Conservation (phyloP, 208 protist species). For the Leishmania guyanensis region DNA sequence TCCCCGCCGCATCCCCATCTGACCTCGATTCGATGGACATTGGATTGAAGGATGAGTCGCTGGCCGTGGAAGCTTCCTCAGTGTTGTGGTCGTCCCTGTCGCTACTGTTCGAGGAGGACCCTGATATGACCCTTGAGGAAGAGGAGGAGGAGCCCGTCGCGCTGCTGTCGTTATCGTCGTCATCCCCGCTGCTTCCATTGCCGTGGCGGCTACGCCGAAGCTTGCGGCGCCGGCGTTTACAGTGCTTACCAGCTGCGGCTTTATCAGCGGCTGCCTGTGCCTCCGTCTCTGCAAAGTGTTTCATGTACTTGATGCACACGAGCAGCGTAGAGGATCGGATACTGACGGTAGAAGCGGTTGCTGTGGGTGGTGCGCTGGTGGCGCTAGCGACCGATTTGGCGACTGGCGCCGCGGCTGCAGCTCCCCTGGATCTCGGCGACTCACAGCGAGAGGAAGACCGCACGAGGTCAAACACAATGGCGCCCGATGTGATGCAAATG, state of each 20-base stretch:
- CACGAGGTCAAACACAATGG: constrained; percentile 28
- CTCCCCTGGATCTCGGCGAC: neutral
- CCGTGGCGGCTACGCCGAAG: constrained; percentile 3
- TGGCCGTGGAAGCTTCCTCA: constrained; percentile 5
- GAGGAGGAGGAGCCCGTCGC: constrained; percentile 1
- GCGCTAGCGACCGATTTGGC: neutral
- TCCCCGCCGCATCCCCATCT: neutral
- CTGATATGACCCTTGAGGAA: neutral
- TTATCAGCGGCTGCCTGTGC: constrained; percentile 9
- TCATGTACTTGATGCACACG: constrained; percentile 50
- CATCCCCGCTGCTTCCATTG: constrained; percentile 3
- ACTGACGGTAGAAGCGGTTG: neutral
- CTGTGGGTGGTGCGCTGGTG: neutral
- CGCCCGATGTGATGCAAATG: constrained; percentile 29
- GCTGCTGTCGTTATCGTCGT: neutral
- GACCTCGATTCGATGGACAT: neutral
- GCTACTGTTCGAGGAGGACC: neutral
- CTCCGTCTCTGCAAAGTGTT: constrained; percentile 39
- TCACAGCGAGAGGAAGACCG: neutral
- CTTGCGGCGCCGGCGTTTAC: neutral
- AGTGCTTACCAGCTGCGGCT: neutral
- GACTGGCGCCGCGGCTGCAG: neutral
- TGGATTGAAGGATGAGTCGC: constrained; percentile 16
- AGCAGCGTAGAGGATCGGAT: constrained; percentile 22
- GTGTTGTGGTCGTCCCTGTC: constrained; percentile 4